These are phyloP conservation scores for Agroathelia rolfsii DNA, from an alignment of 1,284 basidiomycete species.

Conservation along the genomic window DNA sequence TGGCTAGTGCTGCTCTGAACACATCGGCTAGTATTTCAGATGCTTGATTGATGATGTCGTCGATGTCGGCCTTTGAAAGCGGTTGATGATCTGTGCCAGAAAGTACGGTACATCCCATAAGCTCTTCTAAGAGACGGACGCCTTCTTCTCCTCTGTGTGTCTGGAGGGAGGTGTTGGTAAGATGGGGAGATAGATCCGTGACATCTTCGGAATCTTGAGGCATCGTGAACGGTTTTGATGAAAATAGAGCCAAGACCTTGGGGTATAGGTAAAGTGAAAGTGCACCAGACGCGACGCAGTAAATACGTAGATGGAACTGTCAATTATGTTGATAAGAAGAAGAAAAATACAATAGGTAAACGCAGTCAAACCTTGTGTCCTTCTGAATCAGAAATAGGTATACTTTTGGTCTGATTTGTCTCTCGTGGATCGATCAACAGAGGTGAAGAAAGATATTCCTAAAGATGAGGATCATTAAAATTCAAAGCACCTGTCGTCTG, in stretches of 20 bases:
- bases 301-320: constrained; percentile 91
- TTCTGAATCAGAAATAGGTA: constrained; percentile 20
- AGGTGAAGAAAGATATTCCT: constrained; percentile 81
- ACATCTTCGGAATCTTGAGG: constrained; percentile 25
- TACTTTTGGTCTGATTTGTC: constrained; percentile 27
- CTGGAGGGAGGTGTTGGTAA: constrained; percentile 97
- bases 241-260: constrained; percentile 82
- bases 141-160: constrained; percentile 51
- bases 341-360: constrained; percentile 9
- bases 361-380: constrained; percentile 61
- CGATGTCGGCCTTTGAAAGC: constrained; percentile 36
- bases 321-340: constrained; percentile 10
- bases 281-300: constrained; percentile 81
- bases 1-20: constrained; percentile 79
- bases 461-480: constrained; percentile 10
- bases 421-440: constrained; percentile 67
- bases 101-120: constrained; percentile 54
- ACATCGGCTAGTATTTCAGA: constrained; percentile 64
- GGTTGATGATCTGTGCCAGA: constrained; percentile 19
- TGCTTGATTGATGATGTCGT: constrained; percentile 53
- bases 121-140: constrained; percentile 71
- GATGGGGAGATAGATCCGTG: constrained; percentile 65
- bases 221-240: constrained; percentile 49
- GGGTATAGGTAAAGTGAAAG: constrained; percentile 74
- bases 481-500: background rate